A percentile compares a stretch with the other conserved stretches of the same genome.
These are phyloP conservation scores for Xylaria sp. DNA, from an alignment of 2,329 filamentous ascomycete genomes.

Conservation along the genomic window DNA sequence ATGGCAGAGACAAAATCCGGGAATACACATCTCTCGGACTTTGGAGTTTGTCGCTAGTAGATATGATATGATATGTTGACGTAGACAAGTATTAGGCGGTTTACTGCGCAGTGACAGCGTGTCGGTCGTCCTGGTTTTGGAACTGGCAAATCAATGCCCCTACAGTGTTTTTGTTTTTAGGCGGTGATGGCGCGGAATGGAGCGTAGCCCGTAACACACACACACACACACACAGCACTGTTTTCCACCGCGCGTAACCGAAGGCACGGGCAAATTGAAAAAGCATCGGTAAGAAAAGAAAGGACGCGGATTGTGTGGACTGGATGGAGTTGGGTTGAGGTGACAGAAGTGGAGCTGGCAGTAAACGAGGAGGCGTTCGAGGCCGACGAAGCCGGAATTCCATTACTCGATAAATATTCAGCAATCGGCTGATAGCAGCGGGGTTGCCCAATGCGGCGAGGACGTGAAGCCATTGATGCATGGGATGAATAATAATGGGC, in stretches of 20 bases:
- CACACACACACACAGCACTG: too few species aligned
- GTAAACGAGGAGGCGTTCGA: conserved; percentile 8
- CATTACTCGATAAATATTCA: conserved; percentile 27
- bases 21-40: too few species aligned
- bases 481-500: background rate
- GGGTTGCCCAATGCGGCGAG: conserved; percentile 21
- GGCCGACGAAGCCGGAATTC: conserved; percentile 19
- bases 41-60: too few species aligned
- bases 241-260: background rate
- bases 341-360: background rate
- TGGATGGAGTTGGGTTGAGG: too few species aligned
- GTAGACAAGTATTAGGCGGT: too few species aligned
- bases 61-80: background rate
- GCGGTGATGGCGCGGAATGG: too few species aligned
- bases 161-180: background rate
- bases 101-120: too few species aligned
- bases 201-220: too few species aligned
- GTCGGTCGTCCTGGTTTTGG: background rate
- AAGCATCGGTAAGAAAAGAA: background rate
- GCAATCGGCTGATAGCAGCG: conserved; percentile 1
- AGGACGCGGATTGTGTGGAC: too few species aligned
- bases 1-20: too few species aligned
- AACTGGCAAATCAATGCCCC: background rate
- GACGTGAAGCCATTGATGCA: conserved; percentile 31
- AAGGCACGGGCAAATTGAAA: background rate